Percentiles rank a stretch among this genome's conserved stretches.
phyloP scores from a whole-genome alignment of 2,329 filamentous ascomycete species.

The Cadophora malorum region DNA sequence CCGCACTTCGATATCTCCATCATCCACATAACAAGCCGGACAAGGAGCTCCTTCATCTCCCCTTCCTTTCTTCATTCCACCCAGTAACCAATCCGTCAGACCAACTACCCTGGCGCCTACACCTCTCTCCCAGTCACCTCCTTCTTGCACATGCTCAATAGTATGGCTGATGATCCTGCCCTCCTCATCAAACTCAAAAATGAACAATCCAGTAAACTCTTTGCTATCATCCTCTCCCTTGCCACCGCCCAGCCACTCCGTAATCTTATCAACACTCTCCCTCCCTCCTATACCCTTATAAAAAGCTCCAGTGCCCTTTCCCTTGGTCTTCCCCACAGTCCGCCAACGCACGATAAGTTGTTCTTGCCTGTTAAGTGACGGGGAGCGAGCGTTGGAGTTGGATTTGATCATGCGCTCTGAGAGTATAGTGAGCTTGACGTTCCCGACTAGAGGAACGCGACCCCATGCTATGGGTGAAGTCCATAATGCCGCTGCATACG shows the following conservation, averaged over 20 bases:
- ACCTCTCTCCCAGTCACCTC: conserved; percentile 80
- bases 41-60: conserved; percentile 41
- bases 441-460: conserved; percentile 86
- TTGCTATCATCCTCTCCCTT: conserved; percentile 66
- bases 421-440: conserved; percentile 85
- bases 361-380: conserved; percentile 59
- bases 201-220: conserved; percentile 89
- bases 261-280: conserved; percentile 61
- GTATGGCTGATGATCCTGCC: conserved; percentile 86
- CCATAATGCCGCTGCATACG: conserved; percentile 93
- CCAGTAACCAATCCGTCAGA: conserved; percentile 92
- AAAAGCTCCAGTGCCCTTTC: conserved; percentile 49
- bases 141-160: conserved; percentile 90
- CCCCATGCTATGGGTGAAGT: conserved; percentile 97
- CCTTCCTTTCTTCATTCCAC: conserved; percentile 66
- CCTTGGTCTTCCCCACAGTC: conserved; percentile 62
- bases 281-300: conserved; percentile 50
- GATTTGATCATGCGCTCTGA: conserved; percentile 78
- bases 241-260: conserved; percentile 52
- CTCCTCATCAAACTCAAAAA: conserved; percentile 92
- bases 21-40: conserved; percentile 40
- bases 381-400: conserved; percentile 45
- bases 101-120: conserved; percentile 85
- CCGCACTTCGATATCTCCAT: conserved; percentile 16
- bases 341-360: conserved; percentile 93